Evolutionary conservation across 2,329 filamentous ascomycete genomes (phyloP).

Genomic region (Raffaelea arxii): DNA sequence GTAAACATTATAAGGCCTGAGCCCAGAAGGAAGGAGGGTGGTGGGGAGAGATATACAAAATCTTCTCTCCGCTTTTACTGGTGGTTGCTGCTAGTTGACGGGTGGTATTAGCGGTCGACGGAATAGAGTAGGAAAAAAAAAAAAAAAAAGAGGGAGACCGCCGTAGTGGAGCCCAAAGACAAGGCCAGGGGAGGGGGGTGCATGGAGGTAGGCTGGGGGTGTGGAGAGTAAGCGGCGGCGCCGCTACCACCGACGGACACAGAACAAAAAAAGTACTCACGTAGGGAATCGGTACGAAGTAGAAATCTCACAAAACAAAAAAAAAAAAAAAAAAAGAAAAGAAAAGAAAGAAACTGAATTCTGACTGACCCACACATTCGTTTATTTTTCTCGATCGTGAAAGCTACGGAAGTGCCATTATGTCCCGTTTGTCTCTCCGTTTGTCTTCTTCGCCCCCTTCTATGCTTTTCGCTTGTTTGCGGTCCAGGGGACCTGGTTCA

Average conservation of each 20-base stretch:
- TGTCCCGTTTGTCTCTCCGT: too few relatives aligned
- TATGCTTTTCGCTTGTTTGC: neutral
- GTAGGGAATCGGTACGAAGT: too few relatives aligned
- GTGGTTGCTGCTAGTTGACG: neutral
- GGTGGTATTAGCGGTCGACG: neutral
- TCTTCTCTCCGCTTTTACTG: constrained; percentile 9
- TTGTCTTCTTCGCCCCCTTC: neutral
- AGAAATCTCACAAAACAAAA: too few relatives aligned
- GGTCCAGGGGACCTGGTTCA: too few relatives aligned
- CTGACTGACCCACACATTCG: neutral
- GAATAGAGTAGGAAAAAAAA: neutral
- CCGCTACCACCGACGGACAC: neutral
- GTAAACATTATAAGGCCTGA: constrained; percentile 22
- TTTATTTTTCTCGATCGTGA: too few relatives aligned
- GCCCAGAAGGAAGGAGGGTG: constrained; percentile 26
- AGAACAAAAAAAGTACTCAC: neutral
- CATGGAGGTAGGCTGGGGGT: constrained; percentile 2
- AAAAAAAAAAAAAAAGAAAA: neutral
- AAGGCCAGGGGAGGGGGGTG: constrained; percentile 8
- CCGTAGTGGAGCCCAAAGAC: constrained; percentile 5
- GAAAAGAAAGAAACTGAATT: neutral
- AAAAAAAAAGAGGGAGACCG: neutral
- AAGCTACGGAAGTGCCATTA: too few relatives aligned
- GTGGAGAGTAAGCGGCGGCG: constrained; percentile 3
- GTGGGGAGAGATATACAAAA: constrained; percentile 38